These are phyloP conservation scores for Pseudogymnoascus sp. DNA, from an alignment of 2,329 filamentous ascomycete species.

Conservation along the genomic window DNA sequence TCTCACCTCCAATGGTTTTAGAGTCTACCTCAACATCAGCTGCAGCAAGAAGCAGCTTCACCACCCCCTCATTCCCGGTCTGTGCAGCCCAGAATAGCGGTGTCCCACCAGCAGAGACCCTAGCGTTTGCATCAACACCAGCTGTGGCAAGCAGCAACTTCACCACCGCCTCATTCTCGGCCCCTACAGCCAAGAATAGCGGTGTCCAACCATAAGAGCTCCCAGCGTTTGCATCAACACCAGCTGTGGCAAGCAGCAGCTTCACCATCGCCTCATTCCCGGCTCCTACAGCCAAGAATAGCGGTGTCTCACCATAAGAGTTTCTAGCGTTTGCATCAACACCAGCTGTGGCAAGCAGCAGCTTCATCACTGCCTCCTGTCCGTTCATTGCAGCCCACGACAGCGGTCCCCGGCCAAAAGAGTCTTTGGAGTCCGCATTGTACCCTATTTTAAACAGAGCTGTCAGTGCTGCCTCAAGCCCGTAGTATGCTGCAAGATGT, in stretches of 20 bases:
- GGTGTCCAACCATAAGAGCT: background rate
- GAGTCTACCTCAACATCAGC: background rate
- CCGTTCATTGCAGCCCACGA: slow-evolving; percentile 21
- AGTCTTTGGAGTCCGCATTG: slow-evolving; percentile 15
- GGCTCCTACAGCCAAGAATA: slow-evolving; percentile 14
- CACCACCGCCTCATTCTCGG: slow-evolving; percentile 21
- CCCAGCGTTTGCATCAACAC: slow-evolving; percentile 5
- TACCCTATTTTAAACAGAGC: slow-evolving; percentile 12
- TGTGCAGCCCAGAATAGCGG: slow-evolving; percentile 16
- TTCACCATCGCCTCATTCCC: slow-evolving; percentile 11
- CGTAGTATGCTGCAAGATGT: slow-evolving; percentile 25
- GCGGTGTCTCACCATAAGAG: slow-evolving; percentile 13
- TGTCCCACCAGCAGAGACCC: background rate
- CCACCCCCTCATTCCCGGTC: too few species aligned
- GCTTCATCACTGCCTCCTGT: too few species aligned
- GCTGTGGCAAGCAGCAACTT: slow-evolving; percentile 12
- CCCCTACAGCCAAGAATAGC: slow-evolving; percentile 6
- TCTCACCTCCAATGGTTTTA: background rate
- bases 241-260: slow-evolving; percentile 11
- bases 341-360: too few species aligned
- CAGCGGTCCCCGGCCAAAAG: slow-evolving; percentile 25
- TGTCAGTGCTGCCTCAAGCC: slow-evolving; percentile 13
- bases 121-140: too few species aligned
- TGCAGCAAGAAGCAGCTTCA: background rate
- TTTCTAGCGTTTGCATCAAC: too few species aligned